phyloP scores from a whole-genome alignment of 2,329 filamentous ascomycete genomes.

The Lanzia echinophila region DNA sequence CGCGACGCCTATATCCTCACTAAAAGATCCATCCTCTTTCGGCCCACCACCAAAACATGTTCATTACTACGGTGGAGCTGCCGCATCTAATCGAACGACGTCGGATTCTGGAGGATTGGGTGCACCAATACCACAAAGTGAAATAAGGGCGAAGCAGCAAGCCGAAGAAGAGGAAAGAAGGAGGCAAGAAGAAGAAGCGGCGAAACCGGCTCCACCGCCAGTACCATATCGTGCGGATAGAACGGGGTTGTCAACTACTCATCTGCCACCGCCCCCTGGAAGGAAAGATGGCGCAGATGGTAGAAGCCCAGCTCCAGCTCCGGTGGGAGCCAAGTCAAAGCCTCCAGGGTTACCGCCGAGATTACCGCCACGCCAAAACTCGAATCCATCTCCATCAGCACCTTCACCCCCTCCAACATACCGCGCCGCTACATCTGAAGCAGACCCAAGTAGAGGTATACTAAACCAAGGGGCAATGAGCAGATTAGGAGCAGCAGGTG shows the following conservation, averaged over 20 bases:
- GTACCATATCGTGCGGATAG: conserved; percentile 55
- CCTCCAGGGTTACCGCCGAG: conserved; percentile 49
- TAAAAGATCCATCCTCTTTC: conserved; percentile 60
- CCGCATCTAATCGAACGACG: conserved; percentile 25
- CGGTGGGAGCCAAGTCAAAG: conserved; percentile 21
- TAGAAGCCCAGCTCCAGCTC: conserved; percentile 15
- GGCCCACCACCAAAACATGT: conserved; percentile 57
- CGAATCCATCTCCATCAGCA: conserved; percentile 31
- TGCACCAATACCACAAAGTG: conserved; percentile 36
- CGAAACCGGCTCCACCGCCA: conserved; percentile 37
- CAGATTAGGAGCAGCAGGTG: conserved; percentile 53
- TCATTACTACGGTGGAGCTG: conserved; percentile 27
- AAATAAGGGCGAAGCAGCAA: conserved; percentile 28
- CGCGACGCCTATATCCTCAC: conserved; percentile 46
- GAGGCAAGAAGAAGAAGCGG: conserved; percentile 23
- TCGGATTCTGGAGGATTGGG: conserved; percentile 36
- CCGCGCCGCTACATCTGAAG: conserved; percentile 16
- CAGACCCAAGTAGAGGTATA: conserved; percentile 28
- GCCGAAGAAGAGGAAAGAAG: conserved; percentile 25
- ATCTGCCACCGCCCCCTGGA: conserved; percentile 55
- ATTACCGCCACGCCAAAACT: conserved; percentile 43
- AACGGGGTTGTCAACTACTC: conserved; percentile 51
- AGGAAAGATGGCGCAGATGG: conserved; percentile 32
- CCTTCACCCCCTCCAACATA: conserved; percentile 37
- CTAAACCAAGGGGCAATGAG: conserved; percentile 41